Evolutionary conservation across 1,284 basidiomycete genomes (phyloP), one percentile per base, ranked within the genome.

Genomic region (Puccinia polysora): DNA sequence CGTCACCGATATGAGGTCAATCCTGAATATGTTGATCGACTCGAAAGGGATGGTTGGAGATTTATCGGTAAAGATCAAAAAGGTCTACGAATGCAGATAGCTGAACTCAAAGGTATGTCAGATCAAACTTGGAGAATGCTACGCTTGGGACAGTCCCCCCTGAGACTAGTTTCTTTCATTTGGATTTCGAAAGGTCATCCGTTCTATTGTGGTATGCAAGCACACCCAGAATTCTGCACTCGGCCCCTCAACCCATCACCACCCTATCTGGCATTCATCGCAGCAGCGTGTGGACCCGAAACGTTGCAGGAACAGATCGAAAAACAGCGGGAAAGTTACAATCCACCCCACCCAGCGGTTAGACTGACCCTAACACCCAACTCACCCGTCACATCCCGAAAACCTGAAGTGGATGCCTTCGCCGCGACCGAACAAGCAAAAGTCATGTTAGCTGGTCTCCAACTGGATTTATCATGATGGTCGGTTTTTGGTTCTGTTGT

Each of bases 161-260:
- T 64, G 30, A 49, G 53, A 71, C 38, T 49, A 30, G 7, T 62
- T 68, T 32, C 34, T 14, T 47, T 14, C 14, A 4, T 38, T 6
- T 30, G n/a, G n/a, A 43, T 18, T 7, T 4, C 76, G 4, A 40
- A 15, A 91, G 91, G 90, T 78, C 95, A 99, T 81, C 91, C 92
- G 0, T 99, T 87, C 85, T 98, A 95, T 81, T 84, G 97, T 70
- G 96, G 87, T 52, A 84, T 98, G 73, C 95, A 99, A 83, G 92
- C 96, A 0, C 95, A 99, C 79, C 95, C 95, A 2, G 95, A 99
- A 81, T 95, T 99, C 83, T 97, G 94, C 82, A 95, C 95, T 23
- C 88, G 95, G n/a, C 95, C 95, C 1, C 84, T 99, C 64, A 98
- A 99, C 82, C 96, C 95, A 0, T 96, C 92, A 0, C 95, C 95